Conservation (phyloP, 306 rosid species). For the Canavalia ensiformis region DNA sequence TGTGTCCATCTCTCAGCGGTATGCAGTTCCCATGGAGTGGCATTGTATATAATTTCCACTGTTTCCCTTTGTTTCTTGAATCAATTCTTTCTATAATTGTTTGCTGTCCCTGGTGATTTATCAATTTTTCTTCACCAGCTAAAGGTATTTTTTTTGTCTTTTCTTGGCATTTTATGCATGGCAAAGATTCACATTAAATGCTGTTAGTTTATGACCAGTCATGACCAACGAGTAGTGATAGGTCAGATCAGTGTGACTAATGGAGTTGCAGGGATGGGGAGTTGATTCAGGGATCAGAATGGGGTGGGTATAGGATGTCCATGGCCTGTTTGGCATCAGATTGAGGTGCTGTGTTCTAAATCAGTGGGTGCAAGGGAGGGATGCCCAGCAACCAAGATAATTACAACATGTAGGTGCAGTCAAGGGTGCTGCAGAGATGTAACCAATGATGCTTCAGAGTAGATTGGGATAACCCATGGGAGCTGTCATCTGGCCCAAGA, state of each 20-base stretch:
- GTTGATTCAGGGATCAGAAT: slow-evolving; percentile 1
- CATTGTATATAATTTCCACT: not conserved
- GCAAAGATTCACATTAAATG: not conserved
- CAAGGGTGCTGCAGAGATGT: not conserved
- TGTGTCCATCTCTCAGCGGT: not conserved
- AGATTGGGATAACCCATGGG: not conserved
- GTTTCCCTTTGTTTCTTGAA: not conserved
- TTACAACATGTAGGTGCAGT: not conserved
- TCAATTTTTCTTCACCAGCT: not conserved
- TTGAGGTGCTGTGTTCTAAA: not conserved
- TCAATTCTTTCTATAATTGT: not conserved
- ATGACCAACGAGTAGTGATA: not conserved
- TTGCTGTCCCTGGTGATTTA: not conserved
- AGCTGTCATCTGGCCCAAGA: not conserved
- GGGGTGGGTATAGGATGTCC: not conserved
- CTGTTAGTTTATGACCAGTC: not conserved
- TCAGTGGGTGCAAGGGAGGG: not conserved
- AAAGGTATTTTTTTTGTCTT: not conserved
- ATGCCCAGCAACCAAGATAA: not conserved
- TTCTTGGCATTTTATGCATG: not conserved
- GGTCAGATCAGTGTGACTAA: not conserved
- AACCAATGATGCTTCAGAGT: not conserved
- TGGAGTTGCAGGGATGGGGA: not conserved
- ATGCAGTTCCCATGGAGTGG: not conserved
- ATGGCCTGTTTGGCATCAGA: not conserved